Base-by-base conservation (phyloP, 176 grass and related monocot genomes). In the Musa itinerans region DNA sequence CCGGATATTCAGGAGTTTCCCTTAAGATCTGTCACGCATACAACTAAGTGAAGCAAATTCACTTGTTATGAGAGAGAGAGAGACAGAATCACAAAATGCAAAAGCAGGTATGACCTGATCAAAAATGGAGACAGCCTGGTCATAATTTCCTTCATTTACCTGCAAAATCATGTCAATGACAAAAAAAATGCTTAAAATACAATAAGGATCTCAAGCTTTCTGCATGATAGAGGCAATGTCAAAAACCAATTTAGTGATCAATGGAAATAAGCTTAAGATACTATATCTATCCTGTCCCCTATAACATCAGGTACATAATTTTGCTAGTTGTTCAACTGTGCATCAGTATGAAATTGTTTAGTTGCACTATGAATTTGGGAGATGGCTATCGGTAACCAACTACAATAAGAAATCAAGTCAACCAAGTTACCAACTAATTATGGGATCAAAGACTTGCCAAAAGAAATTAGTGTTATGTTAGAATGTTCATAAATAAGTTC, bases 81-180 rank as follows among this genome's bases (percentile, higher is more conserved):
- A 65, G 16, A 81, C 21, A 83, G 53, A 57, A 81, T 82, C 52
- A 83, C 2, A 72, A 73, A 24, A 19, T 24, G 25, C 54, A 75
- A 26, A 82, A 70, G 58, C 71, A 74, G 69, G 72, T 74, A 58
- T 54, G 68, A 98, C 95, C 95, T 93, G 90, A 71, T 98, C 88
- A 87, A 98, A 98, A 55, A 98, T 91, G 34, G 90, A 93, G 87
- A 98, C 85, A 63, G 95, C 95, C 76, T 98, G 86, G 80, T 87
- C 77, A 80, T 98, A 98, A 53, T 81, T 98, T 84, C 95, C 95
- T 93, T 98, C 95, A 53, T 98, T 98, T 50, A 98, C 95, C 95
- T 98, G 78, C 81, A 88, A 86, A 92, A 6, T 76, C 14, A 67
- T 10, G 23, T 67, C 26, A 27, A 67, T 27, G 14, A 65, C 17